A percentile compares a stretch with the other conserved stretches of the same genome.
Evolutionary conservation across 2,329 filamentous ascomycete species (phyloP).

Genomic region (Fusarium sp.): DNA sequence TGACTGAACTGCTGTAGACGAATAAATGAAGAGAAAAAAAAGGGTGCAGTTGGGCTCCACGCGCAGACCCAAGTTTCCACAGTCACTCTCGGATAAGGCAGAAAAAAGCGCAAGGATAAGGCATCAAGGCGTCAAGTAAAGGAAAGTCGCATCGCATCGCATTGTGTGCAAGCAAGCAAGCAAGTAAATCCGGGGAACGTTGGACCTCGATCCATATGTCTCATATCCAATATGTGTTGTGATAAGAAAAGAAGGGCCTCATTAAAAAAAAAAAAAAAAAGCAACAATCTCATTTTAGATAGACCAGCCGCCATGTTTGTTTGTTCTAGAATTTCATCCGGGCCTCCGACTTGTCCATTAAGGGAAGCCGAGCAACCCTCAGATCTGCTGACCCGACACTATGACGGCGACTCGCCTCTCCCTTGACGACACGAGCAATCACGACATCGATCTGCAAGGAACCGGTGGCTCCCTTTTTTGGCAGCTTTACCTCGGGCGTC

Average conservation of each 20-base stretch:
- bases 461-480: conserved; percentile 31
- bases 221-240: neutral
- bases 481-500: conserved; percentile 12
- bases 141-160: neutral
- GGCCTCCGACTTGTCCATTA: neutral
- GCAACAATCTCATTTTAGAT: neutral
- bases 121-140: conserved; percentile 9
- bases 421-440: conserved; percentile 35
- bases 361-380: neutral
- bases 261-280: neutral
- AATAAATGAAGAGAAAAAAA: conserved; percentile 13
- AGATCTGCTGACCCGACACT: conserved; percentile 24
- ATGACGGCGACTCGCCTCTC: conserved; percentile 2
- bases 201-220: neutral
- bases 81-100: conserved; percentile 9
- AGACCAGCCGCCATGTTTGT: neutral
- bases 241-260: neutral
- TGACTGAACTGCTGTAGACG: conserved; percentile 25
- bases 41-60: conserved; percentile 1
- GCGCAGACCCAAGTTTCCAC: neutral
- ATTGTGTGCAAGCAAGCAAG: neutral
- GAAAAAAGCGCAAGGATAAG: conserved; percentile 28
- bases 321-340: neutral
- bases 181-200: conserved; percentile 8
- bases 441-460: conserved; percentile 38